Conservation (phyloP, 78 protist genomes). For the Neovahlkampfia damariscottae region DNA sequence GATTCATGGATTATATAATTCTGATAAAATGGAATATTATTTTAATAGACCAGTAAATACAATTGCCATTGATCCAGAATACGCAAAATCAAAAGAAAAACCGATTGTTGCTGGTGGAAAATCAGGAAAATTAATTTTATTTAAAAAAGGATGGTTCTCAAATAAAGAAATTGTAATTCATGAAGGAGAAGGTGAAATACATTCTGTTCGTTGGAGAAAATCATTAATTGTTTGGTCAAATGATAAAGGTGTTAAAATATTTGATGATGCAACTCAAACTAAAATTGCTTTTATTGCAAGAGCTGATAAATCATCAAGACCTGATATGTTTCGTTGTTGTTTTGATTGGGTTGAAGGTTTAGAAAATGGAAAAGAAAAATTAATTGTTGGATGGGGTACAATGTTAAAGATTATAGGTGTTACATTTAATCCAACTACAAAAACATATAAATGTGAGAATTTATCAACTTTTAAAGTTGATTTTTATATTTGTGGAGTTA, state of each 20-base stretch:
- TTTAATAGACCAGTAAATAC: constrained; percentile 45
- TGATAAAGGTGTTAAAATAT: constrained; percentile 71
- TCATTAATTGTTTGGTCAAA: constrained; percentile 80
- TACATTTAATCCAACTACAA: neutral
- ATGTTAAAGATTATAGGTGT: too few species aligned
- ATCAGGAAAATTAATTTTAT: constrained; percentile 52
- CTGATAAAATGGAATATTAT: neutral
- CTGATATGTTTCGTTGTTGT: constrained; percentile 36
- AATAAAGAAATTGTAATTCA: constrained; percentile 48
- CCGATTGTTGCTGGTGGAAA: constrained; percentile 65
- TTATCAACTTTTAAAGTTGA: neutral
- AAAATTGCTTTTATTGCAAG: constrained; percentile 58
- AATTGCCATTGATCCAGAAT: constrained; percentile 72
- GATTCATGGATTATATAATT: neutral
- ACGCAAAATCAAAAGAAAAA: constrained; percentile 16
- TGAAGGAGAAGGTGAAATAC: constrained; percentile 58
- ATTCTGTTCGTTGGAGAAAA: constrained; percentile 60
- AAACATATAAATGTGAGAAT: neutral
- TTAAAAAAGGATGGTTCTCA: constrained; percentile 39
- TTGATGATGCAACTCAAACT: constrained; percentile 38
- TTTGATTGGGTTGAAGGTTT: constrained; percentile 62
- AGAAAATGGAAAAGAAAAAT: neutral
- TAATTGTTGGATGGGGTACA: neutral
- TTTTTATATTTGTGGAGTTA: neutral
- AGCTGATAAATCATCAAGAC: neutral